Conservation (phyloP, 768 basidiomycete genomes). For the Serendipita indica region DNA sequence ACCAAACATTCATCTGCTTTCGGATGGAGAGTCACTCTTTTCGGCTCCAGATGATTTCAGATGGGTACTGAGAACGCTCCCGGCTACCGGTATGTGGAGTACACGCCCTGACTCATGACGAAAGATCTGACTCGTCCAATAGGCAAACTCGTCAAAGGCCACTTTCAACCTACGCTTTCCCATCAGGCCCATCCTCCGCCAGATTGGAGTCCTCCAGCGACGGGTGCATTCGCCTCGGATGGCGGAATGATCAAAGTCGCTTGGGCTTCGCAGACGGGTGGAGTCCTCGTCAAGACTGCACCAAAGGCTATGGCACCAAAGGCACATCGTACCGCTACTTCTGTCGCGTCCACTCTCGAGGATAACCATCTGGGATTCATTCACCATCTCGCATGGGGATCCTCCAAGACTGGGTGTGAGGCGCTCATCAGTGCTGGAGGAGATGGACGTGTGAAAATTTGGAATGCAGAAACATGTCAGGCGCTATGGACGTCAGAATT, state of each 20-base stretch:
- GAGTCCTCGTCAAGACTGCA: slow-evolving; percentile 45
- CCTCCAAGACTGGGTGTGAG: slow-evolving; percentile 14
- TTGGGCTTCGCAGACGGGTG: slow-evolving; percentile 63
- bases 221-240: slow-evolving; percentile 35
- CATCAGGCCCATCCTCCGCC: slow-evolving; percentile 5
- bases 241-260: slow-evolving; percentile 50
- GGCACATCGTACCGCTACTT: slow-evolving; percentile 30
- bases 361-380: slow-evolving; percentile 56
- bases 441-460: slow-evolving; percentile 60
- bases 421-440: slow-evolving; percentile 38
- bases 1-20: background rate
- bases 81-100: background rate
- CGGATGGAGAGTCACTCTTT: slow-evolving; percentile 1
- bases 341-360: slow-evolving; percentile 33
- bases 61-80: background rate
- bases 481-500: slow-evolving; percentile 24
- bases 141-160: slow-evolving; percentile 48
- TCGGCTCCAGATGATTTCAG: background rate
- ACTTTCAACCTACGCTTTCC: slow-evolving; percentile 23
- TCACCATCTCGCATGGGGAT: slow-evolving; percentile 39
- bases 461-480: slow-evolving; percentile 46
- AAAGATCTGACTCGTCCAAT: background rate
- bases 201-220: slow-evolving; percentile 5
- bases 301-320: slow-evolving; percentile 42
- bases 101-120: background rate